Evolutionary conservation across 2,329 filamentous ascomycete genomes (phyloP).

Genomic region (Pseudogymnoascus sp.): DNA sequence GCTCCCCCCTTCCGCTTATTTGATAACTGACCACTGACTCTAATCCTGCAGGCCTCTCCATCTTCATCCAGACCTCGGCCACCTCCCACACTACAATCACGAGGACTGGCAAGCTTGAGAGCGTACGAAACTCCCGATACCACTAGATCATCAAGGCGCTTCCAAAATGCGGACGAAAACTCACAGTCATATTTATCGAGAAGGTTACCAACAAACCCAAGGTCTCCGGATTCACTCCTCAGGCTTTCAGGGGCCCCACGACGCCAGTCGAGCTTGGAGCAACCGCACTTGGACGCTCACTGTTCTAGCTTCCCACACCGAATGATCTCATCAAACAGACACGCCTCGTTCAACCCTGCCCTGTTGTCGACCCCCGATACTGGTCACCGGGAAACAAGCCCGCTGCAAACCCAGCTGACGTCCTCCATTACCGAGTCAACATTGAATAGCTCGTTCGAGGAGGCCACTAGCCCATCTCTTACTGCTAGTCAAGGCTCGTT

Average conservation of each 20-base stretch:
- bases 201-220: neutral
- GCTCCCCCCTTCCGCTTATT: neutral
- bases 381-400: neutral
- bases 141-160: neutral
- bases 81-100: neutral
- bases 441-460: conserved; percentile 25
- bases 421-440: conserved; percentile 41
- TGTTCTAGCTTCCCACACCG: neutral
- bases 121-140: conserved; percentile 4
- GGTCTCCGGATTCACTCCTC: neutral
- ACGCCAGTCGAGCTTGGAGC: neutral
- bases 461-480: conserved; percentile 17
- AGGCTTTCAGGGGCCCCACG: neutral
- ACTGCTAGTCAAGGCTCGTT: conserved; percentile 43
- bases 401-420: conserved; percentile 28
- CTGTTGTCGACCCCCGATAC: conserved; percentile 49
- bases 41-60: neutral
- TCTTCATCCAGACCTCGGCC: neutral
- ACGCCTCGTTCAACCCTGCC: conserved; percentile 14
- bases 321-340: conserved; percentile 9
- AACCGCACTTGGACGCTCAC: conserved; percentile 12
- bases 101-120: neutral
- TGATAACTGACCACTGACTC: neutral
- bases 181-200: neutral
- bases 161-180: neutral